Conservation (phyloP, 768 basidiomycete genomes). For the Suillus weaverae region DNA sequence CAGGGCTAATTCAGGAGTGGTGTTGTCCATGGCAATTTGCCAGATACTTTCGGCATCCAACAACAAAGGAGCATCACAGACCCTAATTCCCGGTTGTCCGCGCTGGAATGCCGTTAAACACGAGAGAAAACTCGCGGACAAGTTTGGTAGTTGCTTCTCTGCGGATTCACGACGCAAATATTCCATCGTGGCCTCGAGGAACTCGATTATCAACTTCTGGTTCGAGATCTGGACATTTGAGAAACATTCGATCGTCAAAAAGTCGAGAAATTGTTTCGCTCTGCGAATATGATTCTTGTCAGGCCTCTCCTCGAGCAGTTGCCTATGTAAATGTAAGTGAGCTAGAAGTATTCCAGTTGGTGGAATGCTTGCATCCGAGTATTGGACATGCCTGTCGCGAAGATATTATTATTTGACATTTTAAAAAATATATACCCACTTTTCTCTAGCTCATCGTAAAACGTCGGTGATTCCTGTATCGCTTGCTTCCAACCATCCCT, state of each 20-base stretch:
- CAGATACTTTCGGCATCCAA: constrained; percentile 39
- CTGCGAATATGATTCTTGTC: not conserved
- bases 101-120: constrained; percentile 31
- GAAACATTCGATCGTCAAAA: constrained; percentile 3
- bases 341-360: not conserved
- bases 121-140: constrained; percentile 39
- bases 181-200: constrained; percentile 1
- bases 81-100: constrained; percentile 13
- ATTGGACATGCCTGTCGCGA: not conserved
- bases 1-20: constrained; percentile 35
- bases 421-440: not conserved
- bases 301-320: not conserved
- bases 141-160: constrained; percentile 9
- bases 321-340: not conserved
- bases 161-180: not conserved
- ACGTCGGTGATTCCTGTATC: not conserved
- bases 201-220: not conserved
- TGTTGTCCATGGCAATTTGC: constrained; percentile 32
- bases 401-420: not conserved
- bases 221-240: constrained; percentile 4
- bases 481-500: constrained; percentile 3
- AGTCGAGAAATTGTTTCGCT: constrained; percentile 10
- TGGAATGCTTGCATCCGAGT: not conserved
- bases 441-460: not conserved
- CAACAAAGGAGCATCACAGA: constrained; percentile 5